Percentiles rank a stretch among this genome's conserved stretches.
Conservation (phyloP, 257 asterid genomes). For the Solanum peruvianum region DNA sequence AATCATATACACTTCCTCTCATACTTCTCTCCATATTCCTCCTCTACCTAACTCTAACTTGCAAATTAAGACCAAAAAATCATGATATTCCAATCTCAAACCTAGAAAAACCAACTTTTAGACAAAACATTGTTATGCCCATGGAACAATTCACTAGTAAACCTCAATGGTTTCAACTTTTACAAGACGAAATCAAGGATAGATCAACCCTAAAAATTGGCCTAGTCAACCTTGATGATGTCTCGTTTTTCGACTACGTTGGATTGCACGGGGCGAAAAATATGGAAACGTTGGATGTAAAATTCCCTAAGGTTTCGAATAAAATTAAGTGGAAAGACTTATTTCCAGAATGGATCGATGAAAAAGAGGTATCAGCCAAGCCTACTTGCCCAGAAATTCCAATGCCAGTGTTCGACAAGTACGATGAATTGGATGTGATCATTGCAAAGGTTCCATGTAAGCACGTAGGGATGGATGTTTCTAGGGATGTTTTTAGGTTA, state of each 20-base stretch:
- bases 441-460: conserved; percentile 45
- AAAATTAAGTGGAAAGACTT: conserved; percentile 35
- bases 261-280: background rate
- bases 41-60: conserved; percentile 19
- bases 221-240: conserved; percentile 7
- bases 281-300: conserved; percentile 4
- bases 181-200: background rate
- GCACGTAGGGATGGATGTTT: conserved; percentile 4
- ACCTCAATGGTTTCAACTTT: conserved; percentile 14
- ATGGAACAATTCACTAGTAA: background rate
- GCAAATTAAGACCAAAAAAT: conserved; percentile 4
- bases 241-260: background rate
- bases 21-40: conserved; percentile 26
- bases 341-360: conserved; percentile 49
- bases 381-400: conserved; percentile 49
- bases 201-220: conserved; percentile 11
- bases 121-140: background rate
- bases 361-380: background rate
- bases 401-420: conserved; percentile 38
- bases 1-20: conserved; percentile 13
- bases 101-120: background rate
- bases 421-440: conserved; percentile 38
- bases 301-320: conserved; percentile 17
- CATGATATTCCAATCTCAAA: conserved; percentile 1
- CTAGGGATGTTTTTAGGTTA: conserved; percentile 57